These are phyloP conservation scores for Boletus fagicola DNA, from an alignment of 768 basidiomycete species.

Conservation along the genomic window DNA sequence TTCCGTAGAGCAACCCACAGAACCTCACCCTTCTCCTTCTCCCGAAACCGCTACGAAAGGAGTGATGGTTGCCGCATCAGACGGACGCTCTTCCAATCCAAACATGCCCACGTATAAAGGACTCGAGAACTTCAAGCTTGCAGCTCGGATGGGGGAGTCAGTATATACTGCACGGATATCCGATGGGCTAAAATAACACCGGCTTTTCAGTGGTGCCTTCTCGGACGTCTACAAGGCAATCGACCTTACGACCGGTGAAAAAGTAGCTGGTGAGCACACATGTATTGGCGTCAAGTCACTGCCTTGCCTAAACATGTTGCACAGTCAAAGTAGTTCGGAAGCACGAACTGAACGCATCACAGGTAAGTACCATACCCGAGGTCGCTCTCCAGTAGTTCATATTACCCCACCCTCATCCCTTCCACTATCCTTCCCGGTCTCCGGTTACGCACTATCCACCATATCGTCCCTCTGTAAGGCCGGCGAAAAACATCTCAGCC, in stretches of 20 bases:
- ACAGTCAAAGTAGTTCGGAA: constrained; percentile 94
- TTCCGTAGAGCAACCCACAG: constrained; percentile 36
- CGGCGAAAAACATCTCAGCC: constrained; percentile 90
- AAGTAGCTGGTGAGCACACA: constrained; percentile 68
- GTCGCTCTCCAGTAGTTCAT: constrained; percentile 27
- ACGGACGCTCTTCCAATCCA: constrained; percentile 68
- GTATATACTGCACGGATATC: constrained; percentile 33
- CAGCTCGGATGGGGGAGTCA: constrained; percentile 93
- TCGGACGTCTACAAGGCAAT: constrained; percentile 97
- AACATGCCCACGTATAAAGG: constrained; percentile 88
- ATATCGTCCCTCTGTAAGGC: constrained; percentile 52
- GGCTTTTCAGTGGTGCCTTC: constrained; percentile 75
- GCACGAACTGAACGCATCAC: constrained; percentile 84
- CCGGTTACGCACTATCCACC: constrained; percentile 11
- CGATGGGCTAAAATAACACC: constrained; percentile 14
- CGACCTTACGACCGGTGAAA: constrained; percentile 69
- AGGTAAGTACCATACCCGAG: constrained; percentile 58
- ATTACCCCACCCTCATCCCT: constrained; percentile 17
- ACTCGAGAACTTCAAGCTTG: constrained; percentile 71
- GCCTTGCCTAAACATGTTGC: constrained; percentile 14
- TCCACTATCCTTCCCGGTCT: constrained; percentile 25
- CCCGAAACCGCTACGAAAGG: constrained; percentile 12
- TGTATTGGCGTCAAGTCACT: not conserved
- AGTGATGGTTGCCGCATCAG: constrained; percentile 56
- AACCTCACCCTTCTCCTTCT: constrained; percentile 24